Evolutionary conservation across 2,329 filamentous ascomycete genomes (phyloP).

Genomic region (Colletotrichum australisinense): DNA sequence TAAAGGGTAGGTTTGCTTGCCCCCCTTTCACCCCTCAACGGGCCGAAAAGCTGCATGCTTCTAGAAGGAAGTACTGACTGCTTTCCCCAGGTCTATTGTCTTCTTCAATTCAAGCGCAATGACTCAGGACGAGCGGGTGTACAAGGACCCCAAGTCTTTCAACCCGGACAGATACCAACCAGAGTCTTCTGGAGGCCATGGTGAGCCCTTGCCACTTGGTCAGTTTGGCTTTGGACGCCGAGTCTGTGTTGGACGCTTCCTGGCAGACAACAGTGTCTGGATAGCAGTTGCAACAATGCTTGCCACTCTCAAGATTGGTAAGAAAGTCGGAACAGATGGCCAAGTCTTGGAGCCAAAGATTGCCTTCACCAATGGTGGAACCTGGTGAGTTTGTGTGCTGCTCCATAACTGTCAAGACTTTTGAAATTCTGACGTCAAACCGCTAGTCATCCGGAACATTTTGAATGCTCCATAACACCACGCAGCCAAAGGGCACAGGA

Average conservation of each 20-base stretch:
- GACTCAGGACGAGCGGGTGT: slow-evolving; percentile 53
- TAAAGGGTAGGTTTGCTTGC: slow-evolving; percentile 50
- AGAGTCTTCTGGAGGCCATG: slow-evolving; percentile 38
- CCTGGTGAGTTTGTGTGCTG: slow-evolving; percentile 27
- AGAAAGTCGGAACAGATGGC: slow-evolving; percentile 47
- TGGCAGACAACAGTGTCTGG: slow-evolving; percentile 50
- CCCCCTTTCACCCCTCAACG: slow-evolving; percentile 15
- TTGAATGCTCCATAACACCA: slow-evolving; percentile 41
- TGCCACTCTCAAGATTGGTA: slow-evolving; percentile 43
- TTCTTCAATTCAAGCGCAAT: slow-evolving; percentile 58
- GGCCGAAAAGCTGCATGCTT: slow-evolving; percentile 26
- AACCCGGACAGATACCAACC: slow-evolving; percentile 58
- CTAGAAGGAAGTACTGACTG: slow-evolving; percentile 27
- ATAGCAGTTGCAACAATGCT: slow-evolving; percentile 50
- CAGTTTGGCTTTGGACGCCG: slow-evolving; percentile 50
- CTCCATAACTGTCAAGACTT: neutral
- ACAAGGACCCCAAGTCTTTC: slow-evolving; percentile 55
- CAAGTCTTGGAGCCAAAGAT: slow-evolving; percentile 36
- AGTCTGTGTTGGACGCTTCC: slow-evolving; percentile 46
- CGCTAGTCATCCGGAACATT: slow-evolving; percentile 46
- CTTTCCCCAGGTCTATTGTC: slow-evolving; percentile 45
- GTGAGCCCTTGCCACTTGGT: slow-evolving; percentile 58
- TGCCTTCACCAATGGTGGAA: slow-evolving; percentile 32
- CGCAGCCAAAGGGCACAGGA: slow-evolving; percentile 22
- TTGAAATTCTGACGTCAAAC: slow-evolving; percentile 17